Evolutionary conservation across 805 yeast genomes (phyloP), one percentile per base, ranked within the genome.

Genomic region (Zygosaccharomyces lentus): DNA sequence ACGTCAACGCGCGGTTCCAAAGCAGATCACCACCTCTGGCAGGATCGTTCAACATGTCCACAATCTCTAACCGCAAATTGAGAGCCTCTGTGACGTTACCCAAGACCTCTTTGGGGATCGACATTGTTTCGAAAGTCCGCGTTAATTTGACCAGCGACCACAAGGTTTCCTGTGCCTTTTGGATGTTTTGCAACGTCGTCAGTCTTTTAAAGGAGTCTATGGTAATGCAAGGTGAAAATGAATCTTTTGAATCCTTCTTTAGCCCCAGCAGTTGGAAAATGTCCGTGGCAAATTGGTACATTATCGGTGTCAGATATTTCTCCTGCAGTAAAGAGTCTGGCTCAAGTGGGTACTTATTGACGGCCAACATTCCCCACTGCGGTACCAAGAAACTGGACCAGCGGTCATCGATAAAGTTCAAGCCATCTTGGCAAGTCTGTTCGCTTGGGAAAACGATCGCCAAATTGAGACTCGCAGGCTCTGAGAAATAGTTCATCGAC

Each of bases 31-130:
- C 64, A 7, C 65, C 68, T 17, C 46, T 34, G 6, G 47, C 35
- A 4, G 67, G 67, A 37, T 65, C 55, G 46, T 65, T 65, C 27
- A 64, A 41, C 12, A 57, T 37, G 16, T 60, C 66, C 10, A 61
- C 49, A 13, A 62, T 50, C 19, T 58, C 46, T n/a, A 62, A 37
- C 51, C 75, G 66, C 21, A 66, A 57, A 16, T 57, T 59, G 15
- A 88, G 59, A 0, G 95, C 73, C 9, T 63, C 59, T 7, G 69
- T 59, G 4, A 85, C 90, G 52, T 82, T 76, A 1, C 65, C 60
- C 32, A 76, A 72, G 0, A 95, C 91, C 8, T 79, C 70, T 41
- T 76, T 75, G 0, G 98, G 97, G 30, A 91, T 83, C 1, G 96
- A 82, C 61, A 93, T 91, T 41, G 83, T 84, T 29, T 82, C 78